These are phyloP conservation scores for Oldenlandia corymbosa DNA, from an alignment of 257 asterid genomes.

Conservation along the genomic window DNA sequence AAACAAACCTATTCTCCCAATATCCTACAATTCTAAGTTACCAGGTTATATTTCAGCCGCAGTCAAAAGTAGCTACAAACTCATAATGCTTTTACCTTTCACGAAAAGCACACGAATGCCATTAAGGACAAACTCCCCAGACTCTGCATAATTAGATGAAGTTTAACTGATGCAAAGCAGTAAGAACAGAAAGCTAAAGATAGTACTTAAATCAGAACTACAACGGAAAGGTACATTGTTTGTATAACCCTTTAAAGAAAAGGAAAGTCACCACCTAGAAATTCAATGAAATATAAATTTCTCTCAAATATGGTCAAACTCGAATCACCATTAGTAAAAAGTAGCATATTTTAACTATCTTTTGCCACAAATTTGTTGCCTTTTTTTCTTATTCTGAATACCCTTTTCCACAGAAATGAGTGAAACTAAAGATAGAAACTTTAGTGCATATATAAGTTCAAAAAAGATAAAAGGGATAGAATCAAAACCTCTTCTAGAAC, in stretches of 20 bases:
- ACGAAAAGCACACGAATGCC: conserved; percentile 29
- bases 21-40: not conserved
- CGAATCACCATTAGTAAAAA: no score
- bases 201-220: not conserved
- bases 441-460: no score
- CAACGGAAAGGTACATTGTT: not conserved
- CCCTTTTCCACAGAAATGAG: no score
- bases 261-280: not conserved
- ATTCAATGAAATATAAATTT: not conserved
- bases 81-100: conserved; percentile 18
- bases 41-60: not conserved
- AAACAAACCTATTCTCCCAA: no score
- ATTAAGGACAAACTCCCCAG: conserved; percentile 31
- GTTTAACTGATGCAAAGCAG: conserved; percentile 22
- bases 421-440: no score
- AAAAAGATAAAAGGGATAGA: no score
- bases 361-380: no score
- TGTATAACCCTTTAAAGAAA: not conserved
- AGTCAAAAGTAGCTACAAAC: not conserved
- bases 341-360: no score
- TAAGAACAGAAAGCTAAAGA: conserved; percentile 3
- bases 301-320: not conserved
- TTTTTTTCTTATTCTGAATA: no score
- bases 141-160: conserved; percentile 30
- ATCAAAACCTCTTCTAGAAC: conserved; percentile 43